phyloP scores from a whole-genome alignment of 176 grass and related monocot genomes.

The Coix lacrymajobi region DNA sequence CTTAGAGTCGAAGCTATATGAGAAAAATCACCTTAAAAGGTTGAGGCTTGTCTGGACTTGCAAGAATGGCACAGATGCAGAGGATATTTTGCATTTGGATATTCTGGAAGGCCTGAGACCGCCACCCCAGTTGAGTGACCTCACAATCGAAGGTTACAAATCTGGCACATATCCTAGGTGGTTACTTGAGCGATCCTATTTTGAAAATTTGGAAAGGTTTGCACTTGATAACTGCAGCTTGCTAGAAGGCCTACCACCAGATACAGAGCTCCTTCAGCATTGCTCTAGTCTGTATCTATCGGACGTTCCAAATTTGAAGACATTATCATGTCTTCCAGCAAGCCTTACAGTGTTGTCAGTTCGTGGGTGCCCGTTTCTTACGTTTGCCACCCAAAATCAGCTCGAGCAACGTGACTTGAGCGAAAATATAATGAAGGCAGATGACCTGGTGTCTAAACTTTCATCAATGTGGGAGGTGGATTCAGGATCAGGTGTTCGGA shows the following conservation, averaged over 20 bases:
- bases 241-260: not conserved
- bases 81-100: not conserved
- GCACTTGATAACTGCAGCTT: not conserved
- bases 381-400: not conserved
- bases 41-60: not conserved
- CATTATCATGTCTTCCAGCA: not conserved
- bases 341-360: not conserved
- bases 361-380: not conserved
- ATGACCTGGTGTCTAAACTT: not conserved
- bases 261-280: not conserved
- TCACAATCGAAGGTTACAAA: not conserved
- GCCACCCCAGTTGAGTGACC: not conserved
- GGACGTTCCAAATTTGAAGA: not conserved
- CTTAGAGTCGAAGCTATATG: not conserved
- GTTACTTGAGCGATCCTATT: not conserved
- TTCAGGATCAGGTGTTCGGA: not conserved
- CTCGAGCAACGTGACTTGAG: not conserved
- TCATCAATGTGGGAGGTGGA: not conserved
- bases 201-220: not conserved
- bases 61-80: accelerated
- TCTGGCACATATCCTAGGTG: not conserved
- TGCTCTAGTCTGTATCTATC: not conserved
- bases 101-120: not conserved
- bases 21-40: not conserved
- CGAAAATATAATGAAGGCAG: not conserved